These are phyloP conservation scores for Penicillium crustosum DNA, from an alignment of 2,329 filamentous ascomycete genomes.

Conservation along the genomic window DNA sequence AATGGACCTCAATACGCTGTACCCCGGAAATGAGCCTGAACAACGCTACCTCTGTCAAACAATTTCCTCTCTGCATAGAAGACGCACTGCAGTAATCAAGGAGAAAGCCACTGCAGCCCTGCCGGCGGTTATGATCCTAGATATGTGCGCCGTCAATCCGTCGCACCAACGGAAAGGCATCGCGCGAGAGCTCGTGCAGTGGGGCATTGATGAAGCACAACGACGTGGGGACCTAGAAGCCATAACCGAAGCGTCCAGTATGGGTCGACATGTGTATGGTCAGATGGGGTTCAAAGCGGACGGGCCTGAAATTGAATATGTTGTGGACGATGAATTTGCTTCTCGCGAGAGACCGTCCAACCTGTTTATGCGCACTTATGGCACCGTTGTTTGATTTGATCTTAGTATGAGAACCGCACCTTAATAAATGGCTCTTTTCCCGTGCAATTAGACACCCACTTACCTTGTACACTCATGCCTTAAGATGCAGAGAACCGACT, in stretches of 20 bases:
- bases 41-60: conserved; percentile 51
- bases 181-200: conserved; percentile 48
- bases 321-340: conserved; percentile 47
- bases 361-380: conserved; percentile 49
- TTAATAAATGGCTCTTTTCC: background rate
- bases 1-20: conserved; percentile 39
- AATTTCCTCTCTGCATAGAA: conserved; percentile 41
- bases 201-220: conserved; percentile 37
- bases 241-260: conserved; percentile 49
- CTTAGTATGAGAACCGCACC: background rate
- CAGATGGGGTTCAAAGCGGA: conserved; percentile 49
- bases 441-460: background rate
- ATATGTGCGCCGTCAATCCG: conserved; percentile 56
- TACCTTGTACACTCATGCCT: background rate
- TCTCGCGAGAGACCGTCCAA: conserved; percentile 42
- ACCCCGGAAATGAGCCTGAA: conserved; percentile 48
- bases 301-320: conserved; percentile 45
- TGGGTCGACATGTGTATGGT: conserved; percentile 52
- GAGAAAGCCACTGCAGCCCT: conserved; percentile 38
- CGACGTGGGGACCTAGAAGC: conserved; percentile 48
- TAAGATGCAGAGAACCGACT: background rate
- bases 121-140: conserved; percentile 50
- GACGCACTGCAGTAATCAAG: conserved; percentile 37
- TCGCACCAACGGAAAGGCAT: conserved; percentile 52
- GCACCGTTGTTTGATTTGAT: background rate